Evolutionary conservation across 1,284 basidiomycete genomes (phyloP), one percentile per base, ranked within the genome.

Genomic region (Austropuccinia psidii): DNA sequence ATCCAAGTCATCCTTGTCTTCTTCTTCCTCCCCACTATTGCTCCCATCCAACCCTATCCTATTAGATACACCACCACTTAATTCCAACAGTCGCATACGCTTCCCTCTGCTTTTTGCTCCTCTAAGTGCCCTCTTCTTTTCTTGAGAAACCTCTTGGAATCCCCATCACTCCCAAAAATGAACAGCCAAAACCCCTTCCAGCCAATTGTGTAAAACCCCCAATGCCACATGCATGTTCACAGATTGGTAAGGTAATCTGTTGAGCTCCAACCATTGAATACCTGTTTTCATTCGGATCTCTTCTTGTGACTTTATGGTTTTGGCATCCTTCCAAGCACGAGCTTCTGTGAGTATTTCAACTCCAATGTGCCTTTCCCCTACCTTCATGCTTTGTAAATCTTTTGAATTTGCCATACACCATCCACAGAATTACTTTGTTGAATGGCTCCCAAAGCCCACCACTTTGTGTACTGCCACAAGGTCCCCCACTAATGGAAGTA

Each of bases 151-250:
- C 43, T n/a, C 43, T 19, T 68, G 55, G 52, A 68, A 68, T 27
- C 37, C 50, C 65, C 65, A 68, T 1, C 27, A 50, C 17, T 3
- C 24, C 43, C 50, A 33, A 37, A 68, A 55, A 27, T 68, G 49
- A 19, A 39, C 35, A 11, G 54, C 27, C 19, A 68, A 35, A 1
- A 68, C 37, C 39, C 65, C 65, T 55, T 68, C 50, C 5, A 68
- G 37, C 65, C 65, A 68, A 39, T 68, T 68, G 19, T 68, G 65
- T 50, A 68, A 55, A 15, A 55, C 17, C 15, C 65, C 65, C 11
- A 68, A 50, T 21, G 50, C 33, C 37, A 55, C 29, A 39, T 68
- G 50, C 9, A 29, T 17, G 8, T 41, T 27, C 43, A 33, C 49
- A 57, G 54, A 33, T 15, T 50, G 17, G 24, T 68, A 68, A 24